Evolutionary conservation across 345 rosid species (phyloP), one percentile per base, ranked within the genome.

Genomic region (Murraya paniculata): DNA sequence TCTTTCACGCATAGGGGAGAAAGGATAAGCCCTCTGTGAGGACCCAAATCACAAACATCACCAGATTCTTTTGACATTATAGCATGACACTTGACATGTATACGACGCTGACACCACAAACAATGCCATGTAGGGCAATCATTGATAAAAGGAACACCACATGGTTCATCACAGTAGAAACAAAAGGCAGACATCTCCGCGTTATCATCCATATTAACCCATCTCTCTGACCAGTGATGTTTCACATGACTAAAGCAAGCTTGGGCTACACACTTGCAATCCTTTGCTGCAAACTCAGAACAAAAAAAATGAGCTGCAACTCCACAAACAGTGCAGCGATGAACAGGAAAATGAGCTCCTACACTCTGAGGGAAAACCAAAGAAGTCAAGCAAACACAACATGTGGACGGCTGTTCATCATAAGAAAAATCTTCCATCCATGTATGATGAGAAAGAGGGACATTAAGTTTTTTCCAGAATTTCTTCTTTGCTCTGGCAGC

Each of bases 61-160:
- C 91, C 93, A 64, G 90, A 86, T 86, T 88, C 91, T 45, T 83
- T 82, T 31, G 85, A 87, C 93, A 90, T 88, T 73, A 84, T 84
- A 72, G 84, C 72, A 71, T 90, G 93, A 78, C 93, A 90, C 72
- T 90, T 87, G 6, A 90, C 90, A 78, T 90, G 93, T 79, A 90
- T 83, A 57, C 86, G 91, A 38, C 90, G 93, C 50, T 90, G 93
- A 79, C 93, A 90, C 91, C 93, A 90, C 58, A 88, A 81, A 78
- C 93, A 90, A 61, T 90, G 93, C 93, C 93, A 90, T 73, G 86
- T 85, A 5, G 93, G 93, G 83, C 90, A 90, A 73, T 87, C 86
- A 79, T 85, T 89, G 38, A 90, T 81, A 64, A 90, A 90, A 83
- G 91, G 93, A 84, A 90, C 82, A 68, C 90, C 91, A 19, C 93